Evolutionary conservation across 257 asterid species (phyloP).

Genomic region (Datura wrightii): DNA sequence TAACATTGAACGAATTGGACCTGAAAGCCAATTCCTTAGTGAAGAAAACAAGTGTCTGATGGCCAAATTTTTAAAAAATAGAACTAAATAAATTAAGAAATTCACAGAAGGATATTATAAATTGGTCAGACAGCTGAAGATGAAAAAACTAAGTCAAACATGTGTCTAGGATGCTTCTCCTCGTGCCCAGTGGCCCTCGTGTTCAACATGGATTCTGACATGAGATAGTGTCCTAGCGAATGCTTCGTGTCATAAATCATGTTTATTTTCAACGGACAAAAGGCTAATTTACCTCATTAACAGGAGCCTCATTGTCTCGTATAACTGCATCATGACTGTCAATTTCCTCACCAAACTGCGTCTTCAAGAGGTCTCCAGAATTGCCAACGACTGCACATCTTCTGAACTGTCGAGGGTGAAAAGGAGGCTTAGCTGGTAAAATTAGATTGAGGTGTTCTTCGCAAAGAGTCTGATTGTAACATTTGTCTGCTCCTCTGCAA

Average conservation of each 20-base stretch:
- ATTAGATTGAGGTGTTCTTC: slow-evolving; percentile 86
- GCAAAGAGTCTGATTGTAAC: slow-evolving; percentile 86
- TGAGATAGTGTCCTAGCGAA: not conserved
- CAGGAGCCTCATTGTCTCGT: slow-evolving; percentile 99
- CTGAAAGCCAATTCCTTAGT: not conserved
- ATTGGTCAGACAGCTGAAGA: not conserved
- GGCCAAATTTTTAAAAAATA: not conserved
- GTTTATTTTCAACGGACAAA: not conserved
- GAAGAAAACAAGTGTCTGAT: not conserved
- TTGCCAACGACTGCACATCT: slow-evolving; percentile 99
- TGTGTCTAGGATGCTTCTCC: not conserved
- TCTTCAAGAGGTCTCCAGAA: slow-evolving; percentile 97
- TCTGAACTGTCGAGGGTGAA: slow-evolving; percentile 91
- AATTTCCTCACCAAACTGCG: slow-evolving; percentile 89
- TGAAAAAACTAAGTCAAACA: not conserved
- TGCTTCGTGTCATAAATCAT: not conserved
- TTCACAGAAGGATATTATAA: not conserved
- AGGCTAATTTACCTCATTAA: slow-evolving; percentile 66
- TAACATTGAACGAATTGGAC: not conserved
- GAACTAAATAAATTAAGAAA: not conserved
- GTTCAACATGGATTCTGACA: not conserved
- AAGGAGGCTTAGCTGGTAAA: slow-evolving; percentile 93
- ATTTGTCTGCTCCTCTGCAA: slow-evolving; percentile 83
- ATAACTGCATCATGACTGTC: slow-evolving; percentile 95
- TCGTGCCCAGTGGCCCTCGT: not conserved